Evolutionary conservation across 148 eudicot species (phyloP), one percentile per base, ranked within the genome.

Genomic region (Persicaria maculosa): DNA sequence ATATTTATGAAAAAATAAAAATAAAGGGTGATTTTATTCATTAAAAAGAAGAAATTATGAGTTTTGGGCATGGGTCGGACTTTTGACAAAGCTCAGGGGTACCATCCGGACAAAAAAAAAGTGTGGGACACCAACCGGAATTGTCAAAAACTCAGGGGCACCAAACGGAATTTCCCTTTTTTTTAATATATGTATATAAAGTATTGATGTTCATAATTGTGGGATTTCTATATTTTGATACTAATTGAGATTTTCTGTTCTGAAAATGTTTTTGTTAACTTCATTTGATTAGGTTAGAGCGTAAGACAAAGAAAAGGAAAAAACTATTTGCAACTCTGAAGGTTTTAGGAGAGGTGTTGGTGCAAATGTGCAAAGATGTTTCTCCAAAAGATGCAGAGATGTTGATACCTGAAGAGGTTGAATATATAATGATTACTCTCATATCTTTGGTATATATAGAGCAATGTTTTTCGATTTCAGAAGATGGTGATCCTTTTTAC

Each of bases 331-430:
- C 93, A 74, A 95, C 96, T 25, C 89, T 95, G 46, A 95, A 90
- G 81, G 92, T 95, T 58, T 74, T 95, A 61, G 99, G 97, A 75
- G 87, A 80, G 74, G 97, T 95, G 57, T 80, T 95, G 74, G 97
- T 86, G 83, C 96, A 92, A 81, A 86, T 95, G 86, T 85, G 86
- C 45, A 84, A 82, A 79, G 98, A 95, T 72, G 86, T 90, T 55
- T 92, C 97, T 74, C 91, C 98, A 47, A 96, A 90, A 82, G 97
- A 95, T 73, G 97, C 96, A 73, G 92, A 89, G 46, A 78, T 88
- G 76, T 81, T 92, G 79, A 86, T 95, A 72, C 92, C 99, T 10
- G 94, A 87, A 50, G 97, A 95, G 97, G 99, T 95, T 79, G 54
- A 72, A 10, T 76, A 31, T 22, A 22, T 22, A 22, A 22, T 22